phyloP scores from a whole-genome alignment of 176 grass and related monocot species.

The Neostapfia colusana region DNA sequence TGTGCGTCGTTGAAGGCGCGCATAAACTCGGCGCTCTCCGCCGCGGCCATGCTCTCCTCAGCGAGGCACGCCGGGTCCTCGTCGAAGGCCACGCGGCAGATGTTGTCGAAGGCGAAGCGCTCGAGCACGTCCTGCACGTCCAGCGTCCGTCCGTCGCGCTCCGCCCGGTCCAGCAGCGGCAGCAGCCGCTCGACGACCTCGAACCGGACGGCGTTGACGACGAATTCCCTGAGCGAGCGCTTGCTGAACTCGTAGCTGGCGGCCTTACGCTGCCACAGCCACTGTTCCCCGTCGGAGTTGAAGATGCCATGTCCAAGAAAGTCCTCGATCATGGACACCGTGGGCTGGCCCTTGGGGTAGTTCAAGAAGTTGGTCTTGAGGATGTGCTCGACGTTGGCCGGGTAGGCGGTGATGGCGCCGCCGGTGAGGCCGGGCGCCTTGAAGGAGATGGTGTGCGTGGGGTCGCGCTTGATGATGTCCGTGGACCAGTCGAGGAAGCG shows the following conservation, averaged over 20 bases:
- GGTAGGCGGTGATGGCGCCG: conserved; percentile 55
- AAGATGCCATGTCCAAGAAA: conserved; percentile 78
- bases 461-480: conserved; percentile 42
- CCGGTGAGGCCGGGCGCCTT: conserved; percentile 32
- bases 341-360: conserved; percentile 58
- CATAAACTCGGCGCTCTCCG: conserved; percentile 40
- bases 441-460: conserved; percentile 60
- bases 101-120: conserved; percentile 73
- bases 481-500: conserved; percentile 62
- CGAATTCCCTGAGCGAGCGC: conserved; percentile 45
- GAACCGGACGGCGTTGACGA: conserved; percentile 41
- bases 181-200: conserved; percentile 48
- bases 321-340: conserved; percentile 48
- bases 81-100: conserved; percentile 63
- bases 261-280: conserved; percentile 67
- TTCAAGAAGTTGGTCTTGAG: conserved; percentile 50
- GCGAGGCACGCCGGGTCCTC: conserved; percentile 56
- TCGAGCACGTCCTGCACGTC: conserved; percentile 66
- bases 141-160: conserved; percentile 9
- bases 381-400: conserved; percentile 62
- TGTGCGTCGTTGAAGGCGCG: conserved; percentile 46
- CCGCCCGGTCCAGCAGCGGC: conserved; percentile 42
- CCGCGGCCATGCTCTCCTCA: conserved; percentile 4
- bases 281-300: conserved; percentile 63
- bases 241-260: conserved; percentile 65